Evolutionary conservation across 257 asterid species (phyloP).

Genomic region (Avicennia marina): DNA sequence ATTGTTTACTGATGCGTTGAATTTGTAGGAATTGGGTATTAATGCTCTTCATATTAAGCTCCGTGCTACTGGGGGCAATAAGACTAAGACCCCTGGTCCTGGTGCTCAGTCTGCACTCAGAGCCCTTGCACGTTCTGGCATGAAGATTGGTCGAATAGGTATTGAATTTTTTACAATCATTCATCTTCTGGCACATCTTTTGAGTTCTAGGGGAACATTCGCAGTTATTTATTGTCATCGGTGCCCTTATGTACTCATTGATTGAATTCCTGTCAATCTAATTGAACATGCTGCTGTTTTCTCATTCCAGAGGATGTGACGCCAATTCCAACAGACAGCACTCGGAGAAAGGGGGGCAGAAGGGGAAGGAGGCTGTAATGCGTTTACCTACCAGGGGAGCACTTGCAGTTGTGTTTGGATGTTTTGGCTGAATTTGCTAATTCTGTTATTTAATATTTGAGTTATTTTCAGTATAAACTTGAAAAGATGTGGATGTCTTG

Average conservation of each 20-base stretch:
- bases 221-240: too few species aligned
- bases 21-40: constrained; percentile 73
- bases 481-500: too few species aligned
- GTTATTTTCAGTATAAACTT: too few species aligned
- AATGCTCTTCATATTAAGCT: constrained; percentile 87
- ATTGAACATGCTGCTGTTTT: background rate
- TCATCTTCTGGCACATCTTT: background rate
- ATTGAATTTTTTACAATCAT: background rate
- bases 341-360: constrained; percentile 69
- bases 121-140: constrained; percentile 94
- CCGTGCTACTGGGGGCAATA: constrained; percentile 95
- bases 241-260: background rate
- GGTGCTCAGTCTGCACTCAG: constrained; percentile 96
- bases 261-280: background rate
- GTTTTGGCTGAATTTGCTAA: constrained; percentile 3
- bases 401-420: constrained; percentile 13
- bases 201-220: too few species aligned
- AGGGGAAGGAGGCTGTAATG: constrained; percentile 69
- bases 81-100: constrained; percentile 96
- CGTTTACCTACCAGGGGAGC: background rate
- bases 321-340: constrained; percentile 73
- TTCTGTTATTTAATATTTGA: constrained; percentile 22
- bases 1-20: constrained; percentile 1
- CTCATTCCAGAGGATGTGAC: constrained; percentile 56
- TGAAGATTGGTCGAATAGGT: constrained; percentile 97